Base-by-base conservation (phyloP, 2,329 filamentous ascomycete species). In the Pyrenochaeta sp. region DNA sequence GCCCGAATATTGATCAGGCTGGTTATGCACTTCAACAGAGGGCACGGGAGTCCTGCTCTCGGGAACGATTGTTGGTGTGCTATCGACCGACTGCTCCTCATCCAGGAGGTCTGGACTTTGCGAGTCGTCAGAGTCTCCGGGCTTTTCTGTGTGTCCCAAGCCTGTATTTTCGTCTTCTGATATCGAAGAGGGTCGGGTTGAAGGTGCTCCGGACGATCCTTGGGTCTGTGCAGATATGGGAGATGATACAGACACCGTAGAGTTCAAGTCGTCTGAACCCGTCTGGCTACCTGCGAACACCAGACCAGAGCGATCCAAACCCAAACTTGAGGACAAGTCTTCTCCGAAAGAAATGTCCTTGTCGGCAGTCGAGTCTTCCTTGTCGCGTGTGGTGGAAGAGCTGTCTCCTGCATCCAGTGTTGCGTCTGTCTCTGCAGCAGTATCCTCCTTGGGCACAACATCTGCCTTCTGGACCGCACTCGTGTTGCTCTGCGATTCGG, bases 251-350 rank as follows among this genome's bases (percentile, higher is more conserved):
- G 72, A 75, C 32, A 60, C 68, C 33, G 73, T 60, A 23, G 73
- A 75, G 45, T 71, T 67, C 40, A 70, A 54, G 55, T 75, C 73
- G 47, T 76, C 74, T 11, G 60, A 54, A 56, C 75, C 73, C 18
- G 61, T 46, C 31, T 68, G 73, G 45, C 56, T 67, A 31, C 47
- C 60, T 21, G 85, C 81, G 51, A 87, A 77, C 23, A 79, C 82
- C 54, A 85, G 79, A 11, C 79, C 84, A 33, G 85, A 85, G 63
- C 87, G 86, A 20, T 66, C 62, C 18, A 53, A 50, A 7, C 56
- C 45, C 14, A 50, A 21, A 12, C 56, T 44, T 7, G 59, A 50
- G 35, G 56, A 45, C 35, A 37, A 48, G 33, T 62, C 58, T 23
- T 65, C 65, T 33, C 44, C 61, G 20, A 49, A 33, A 11, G 58